Conservation (phyloP, 768 basidiomycete species). For the Imleria badia region DNA sequence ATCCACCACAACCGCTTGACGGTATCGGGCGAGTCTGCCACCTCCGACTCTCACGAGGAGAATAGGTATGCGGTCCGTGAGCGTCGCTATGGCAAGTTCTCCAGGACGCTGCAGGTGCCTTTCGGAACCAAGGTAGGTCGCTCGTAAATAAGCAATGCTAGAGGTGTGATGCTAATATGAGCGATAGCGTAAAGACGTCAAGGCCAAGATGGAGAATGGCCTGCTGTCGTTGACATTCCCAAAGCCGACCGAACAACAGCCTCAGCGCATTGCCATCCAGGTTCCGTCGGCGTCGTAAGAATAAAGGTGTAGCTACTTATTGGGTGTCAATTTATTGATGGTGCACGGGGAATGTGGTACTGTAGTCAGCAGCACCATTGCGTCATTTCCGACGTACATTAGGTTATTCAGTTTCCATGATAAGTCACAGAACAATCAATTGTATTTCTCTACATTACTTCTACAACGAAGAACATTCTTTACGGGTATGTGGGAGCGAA, state of each 20-base stretch:
- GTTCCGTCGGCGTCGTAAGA: not conserved
- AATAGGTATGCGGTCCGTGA: constrained; percentile 45
- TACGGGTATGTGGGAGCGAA: not conserved
- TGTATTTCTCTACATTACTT: not conserved
- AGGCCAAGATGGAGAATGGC: constrained; percentile 46
- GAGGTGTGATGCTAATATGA: not conserved
- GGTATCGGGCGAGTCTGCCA: constrained; percentile 45
- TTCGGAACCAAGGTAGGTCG: constrained; percentile 40
- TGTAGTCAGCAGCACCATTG: not conserved
- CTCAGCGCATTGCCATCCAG: constrained; percentile 37
- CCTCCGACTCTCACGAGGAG: constrained; percentile 36
- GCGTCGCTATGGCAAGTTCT: constrained; percentile 43
- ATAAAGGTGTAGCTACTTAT: not conserved
- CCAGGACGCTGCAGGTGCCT: constrained; percentile 44
- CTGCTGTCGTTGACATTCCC: constrained; percentile 48
- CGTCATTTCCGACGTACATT: no score
- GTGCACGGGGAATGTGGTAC: not conserved
- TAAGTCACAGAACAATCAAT: not conserved
- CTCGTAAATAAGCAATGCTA: no score
- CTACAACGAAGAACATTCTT: not conserved
- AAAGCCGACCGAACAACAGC: constrained; percentile 38
- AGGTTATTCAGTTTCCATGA: not conserved
- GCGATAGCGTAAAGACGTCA: constrained; percentile 41
- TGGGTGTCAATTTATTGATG: not conserved
- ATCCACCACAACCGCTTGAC: constrained; percentile 41